A percentile compares a stretch with the other conserved stretches of the same genome.
Evolutionary conservation across 176 grass and related monocot genomes (phyloP).

Genomic region (Poa annua): DNA sequence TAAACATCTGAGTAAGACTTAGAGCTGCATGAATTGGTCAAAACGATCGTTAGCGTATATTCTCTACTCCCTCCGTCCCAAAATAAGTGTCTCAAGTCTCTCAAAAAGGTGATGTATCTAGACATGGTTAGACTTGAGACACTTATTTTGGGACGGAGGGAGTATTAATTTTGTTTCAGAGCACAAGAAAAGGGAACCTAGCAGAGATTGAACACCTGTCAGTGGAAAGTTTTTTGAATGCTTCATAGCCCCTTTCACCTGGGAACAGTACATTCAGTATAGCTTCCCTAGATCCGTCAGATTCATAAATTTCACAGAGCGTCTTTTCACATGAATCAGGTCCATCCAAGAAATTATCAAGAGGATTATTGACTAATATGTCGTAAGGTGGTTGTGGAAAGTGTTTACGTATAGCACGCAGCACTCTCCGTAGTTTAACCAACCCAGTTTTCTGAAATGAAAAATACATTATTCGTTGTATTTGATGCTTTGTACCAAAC

Average conservation of each 20-base stretch:
- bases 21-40: slow-evolving; percentile 64
- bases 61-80: no score
- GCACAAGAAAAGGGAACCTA: slow-evolving; percentile 23
- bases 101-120: no score
- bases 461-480: slow-evolving; percentile 26
- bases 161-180: slow-evolving; percentile 24
- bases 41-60: slow-evolving; percentile 48
- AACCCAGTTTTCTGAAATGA: slow-evolving; percentile 91
- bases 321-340: slow-evolving; percentile 82
- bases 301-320: slow-evolving; percentile 75
- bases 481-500: slow-evolving; percentile 32
- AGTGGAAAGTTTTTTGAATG: slow-evolving; percentile 70
- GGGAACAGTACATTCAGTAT: slow-evolving; percentile 76
- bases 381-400: slow-evolving; percentile 89
- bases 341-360: slow-evolving; percentile 90
- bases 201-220: slow-evolving; percentile 57
- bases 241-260: slow-evolving; percentile 66
- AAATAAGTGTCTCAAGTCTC: no score
- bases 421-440: slow-evolving; percentile 89
- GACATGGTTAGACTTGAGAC: no score
- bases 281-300: slow-evolving; percentile 63
- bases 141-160: no score
- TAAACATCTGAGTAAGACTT: slow-evolving; percentile 95
- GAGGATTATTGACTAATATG: slow-evolving; percentile 66
- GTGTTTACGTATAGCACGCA: slow-evolving; percentile 95